Percentiles rank a stretch among this genome's conserved stretches.
These are phyloP conservation scores for Pythium dissotocum DNA, from an alignment of 352 stramenopile genomes.

Conservation along the genomic window DNA sequence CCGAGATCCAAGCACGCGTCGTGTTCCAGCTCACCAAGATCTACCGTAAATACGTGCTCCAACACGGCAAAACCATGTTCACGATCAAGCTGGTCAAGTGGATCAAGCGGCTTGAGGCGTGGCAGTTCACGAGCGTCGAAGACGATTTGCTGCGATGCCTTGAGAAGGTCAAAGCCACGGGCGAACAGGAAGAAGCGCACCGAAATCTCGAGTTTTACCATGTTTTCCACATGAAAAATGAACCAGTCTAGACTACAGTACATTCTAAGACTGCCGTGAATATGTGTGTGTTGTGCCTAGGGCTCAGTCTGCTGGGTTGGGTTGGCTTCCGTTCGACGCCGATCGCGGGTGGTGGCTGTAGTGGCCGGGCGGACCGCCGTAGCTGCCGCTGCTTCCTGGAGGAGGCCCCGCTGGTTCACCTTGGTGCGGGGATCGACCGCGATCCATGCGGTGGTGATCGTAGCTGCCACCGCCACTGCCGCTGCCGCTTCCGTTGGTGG, in stretches of 20 bases:
- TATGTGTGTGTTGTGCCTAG: neutral
- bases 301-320: conserved; percentile 23
- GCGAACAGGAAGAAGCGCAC: conserved; percentile 50
- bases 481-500: conserved; percentile 7
- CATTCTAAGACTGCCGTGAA: neutral
- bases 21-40: conserved; percentile 45
- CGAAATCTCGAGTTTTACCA: conserved; percentile 77
- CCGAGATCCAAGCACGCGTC: conserved; percentile 56
- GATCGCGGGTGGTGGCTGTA: conserved; percentile 27
- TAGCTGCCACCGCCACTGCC: conserved; percentile 6
- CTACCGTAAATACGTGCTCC: conserved; percentile 34
- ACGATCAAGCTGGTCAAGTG: conserved; percentile 34
- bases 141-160: conserved; percentile 33
- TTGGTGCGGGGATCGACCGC: conserved; percentile 26
- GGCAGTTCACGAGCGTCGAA: conserved; percentile 38
- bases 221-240: conserved; percentile 31
- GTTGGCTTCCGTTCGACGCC: conserved; percentile 15
- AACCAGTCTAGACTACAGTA: conserved; percentile 7
- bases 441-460: conserved; percentile 28
- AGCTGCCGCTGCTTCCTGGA: conserved; percentile 16
- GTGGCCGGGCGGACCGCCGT: conserved; percentile 8
- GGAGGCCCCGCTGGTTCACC: neutral
- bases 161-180: conserved; percentile 25
- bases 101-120: conserved; percentile 33
- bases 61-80: conserved; percentile 48